phyloP scores from a whole-genome alignment of 768 basidiomycete species.

The Mycena albidolilacea region DNA sequence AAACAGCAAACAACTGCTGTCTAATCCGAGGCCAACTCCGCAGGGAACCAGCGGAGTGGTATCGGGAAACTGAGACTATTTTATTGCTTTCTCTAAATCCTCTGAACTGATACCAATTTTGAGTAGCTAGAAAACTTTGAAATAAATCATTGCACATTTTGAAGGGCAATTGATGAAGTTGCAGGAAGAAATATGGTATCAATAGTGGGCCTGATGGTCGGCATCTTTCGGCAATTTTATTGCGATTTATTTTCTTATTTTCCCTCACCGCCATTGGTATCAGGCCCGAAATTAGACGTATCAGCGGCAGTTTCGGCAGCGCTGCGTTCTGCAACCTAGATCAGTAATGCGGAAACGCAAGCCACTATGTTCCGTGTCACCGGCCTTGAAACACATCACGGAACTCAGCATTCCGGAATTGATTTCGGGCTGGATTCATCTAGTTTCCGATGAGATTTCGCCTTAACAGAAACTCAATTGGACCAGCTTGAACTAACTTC shows the following conservation, averaged over 20 bases:
- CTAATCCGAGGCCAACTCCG: no score
- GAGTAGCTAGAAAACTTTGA: no score
- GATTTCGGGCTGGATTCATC: not conserved
- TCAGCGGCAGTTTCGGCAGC: not conserved
- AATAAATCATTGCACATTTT: no score
- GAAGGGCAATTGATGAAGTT: no score
- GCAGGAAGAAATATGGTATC: not conserved
- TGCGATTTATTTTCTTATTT: slow-evolving; percentile 10
- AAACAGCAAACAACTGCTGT: no score
- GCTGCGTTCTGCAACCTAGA: not conserved
- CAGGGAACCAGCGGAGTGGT: no score
- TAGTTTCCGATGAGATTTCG: not conserved
- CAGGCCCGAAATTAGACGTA: not conserved
- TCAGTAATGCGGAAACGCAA: not conserved
- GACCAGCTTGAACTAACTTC: slow-evolving; percentile 9
- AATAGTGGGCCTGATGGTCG: not conserved
- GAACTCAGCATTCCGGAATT: no score
- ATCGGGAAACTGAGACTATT: no score
- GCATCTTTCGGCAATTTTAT: slow-evolving; percentile 11
- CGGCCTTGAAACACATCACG: no score
- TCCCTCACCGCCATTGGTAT: slow-evolving; percentile 5
- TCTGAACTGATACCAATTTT: no score
- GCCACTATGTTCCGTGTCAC: not conserved
- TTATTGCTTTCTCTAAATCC: no score
- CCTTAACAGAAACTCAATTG: not conserved